phyloP scores from a whole-genome alignment of 2,329 filamentous ascomycete genomes.

The Penicillium sclerotigenum region DNA sequence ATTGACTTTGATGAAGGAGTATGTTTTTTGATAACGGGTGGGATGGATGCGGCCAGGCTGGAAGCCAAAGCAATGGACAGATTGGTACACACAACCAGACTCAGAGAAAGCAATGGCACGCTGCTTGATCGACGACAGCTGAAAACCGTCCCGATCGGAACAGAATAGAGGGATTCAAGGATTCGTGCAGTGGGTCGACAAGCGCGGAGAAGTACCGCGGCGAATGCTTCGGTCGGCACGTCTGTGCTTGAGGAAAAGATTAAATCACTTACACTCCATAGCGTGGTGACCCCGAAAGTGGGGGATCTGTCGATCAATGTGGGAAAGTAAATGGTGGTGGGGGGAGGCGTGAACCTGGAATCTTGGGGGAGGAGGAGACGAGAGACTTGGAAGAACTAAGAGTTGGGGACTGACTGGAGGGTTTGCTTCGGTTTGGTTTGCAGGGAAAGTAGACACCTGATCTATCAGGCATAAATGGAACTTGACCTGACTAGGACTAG shows the following conservation, averaged over 20 bases:
- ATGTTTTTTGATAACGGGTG: constrained; percentile 39
- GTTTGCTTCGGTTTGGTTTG: constrained; percentile 20
- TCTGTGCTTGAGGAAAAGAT: constrained; percentile 29
- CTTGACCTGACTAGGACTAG: constrained; percentile 13
- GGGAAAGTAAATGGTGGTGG: constrained; percentile 31
- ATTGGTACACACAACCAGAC: constrained; percentile 23
- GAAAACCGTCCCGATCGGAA: constrained; percentile 16
- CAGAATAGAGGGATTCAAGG: constrained; percentile 24
- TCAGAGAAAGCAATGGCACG: constrained; percentile 17
- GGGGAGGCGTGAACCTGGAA: constrained; percentile 18
- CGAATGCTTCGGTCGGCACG: constrained; percentile 32
- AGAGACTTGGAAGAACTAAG: constrained; percentile 38
- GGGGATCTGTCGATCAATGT: constrained; percentile 34
- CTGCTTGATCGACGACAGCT: constrained; percentile 14
- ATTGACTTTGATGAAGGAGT: constrained; percentile 35
- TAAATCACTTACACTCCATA: constrained; percentile 59
- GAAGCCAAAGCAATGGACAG: constrained; percentile 21
- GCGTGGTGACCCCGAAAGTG: constrained; percentile 49
- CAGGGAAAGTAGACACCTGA: constrained; percentile 22
- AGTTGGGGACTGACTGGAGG: constrained; percentile 31
- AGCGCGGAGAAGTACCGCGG: constrained; percentile 40
- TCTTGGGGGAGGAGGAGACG: constrained; percentile 30
- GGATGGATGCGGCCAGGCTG: constrained; percentile 35
- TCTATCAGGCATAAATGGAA: constrained; percentile 25
- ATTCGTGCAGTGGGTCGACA: constrained; percentile 39